These are phyloP conservation scores for Puccinia sorghi DNA, from an alignment of 1,284 basidiomycete genomes.

Conservation along the genomic window DNA sequence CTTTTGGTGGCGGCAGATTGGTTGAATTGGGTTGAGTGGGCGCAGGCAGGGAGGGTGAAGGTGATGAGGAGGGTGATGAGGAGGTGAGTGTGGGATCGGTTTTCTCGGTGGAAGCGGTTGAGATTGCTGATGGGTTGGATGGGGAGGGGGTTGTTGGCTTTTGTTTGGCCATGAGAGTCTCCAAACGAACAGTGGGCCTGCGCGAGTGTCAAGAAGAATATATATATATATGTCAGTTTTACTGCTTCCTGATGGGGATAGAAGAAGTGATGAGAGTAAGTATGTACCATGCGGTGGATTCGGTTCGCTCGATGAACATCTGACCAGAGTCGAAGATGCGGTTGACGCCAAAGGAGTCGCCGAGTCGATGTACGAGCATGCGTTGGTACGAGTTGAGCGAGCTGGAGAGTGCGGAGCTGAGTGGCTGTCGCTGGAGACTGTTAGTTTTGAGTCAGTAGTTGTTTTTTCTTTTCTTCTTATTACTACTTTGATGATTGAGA, in stretches of 20 bases:
- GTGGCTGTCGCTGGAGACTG: conserved; percentile 28
- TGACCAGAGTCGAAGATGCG: conserved; percentile 31
- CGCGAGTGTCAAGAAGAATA: no score
- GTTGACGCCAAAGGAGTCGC: conserved; percentile 44
- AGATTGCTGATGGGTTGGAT: background rate
- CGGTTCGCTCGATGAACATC: conserved; percentile 33
- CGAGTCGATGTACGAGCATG: conserved; percentile 47
- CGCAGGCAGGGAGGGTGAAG: background rate
- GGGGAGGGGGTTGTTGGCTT: conserved; percentile 22
- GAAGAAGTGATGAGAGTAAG: background rate
- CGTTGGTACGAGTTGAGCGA: conserved; percentile 49
- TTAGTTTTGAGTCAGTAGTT: background rate
- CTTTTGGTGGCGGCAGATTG: background rate
- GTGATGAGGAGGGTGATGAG: background rate
- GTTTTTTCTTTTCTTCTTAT: background rate
- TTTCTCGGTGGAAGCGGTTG: background rate
- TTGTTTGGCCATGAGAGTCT: conserved; percentile 32
- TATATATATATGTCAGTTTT: no score
- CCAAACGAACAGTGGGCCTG: conserved; percentile 31
- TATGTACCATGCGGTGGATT: conserved; percentile 21
- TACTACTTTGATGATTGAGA: background rate
- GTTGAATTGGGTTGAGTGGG: background rate
- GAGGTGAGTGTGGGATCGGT: background rate
- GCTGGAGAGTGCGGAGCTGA: conserved; percentile 29
- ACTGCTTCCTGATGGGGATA: no score